These are phyloP conservation scores for Onygena corvina DNA, from an alignment of 2,329 filamentous ascomycete species.

Conservation along the genomic window DNA sequence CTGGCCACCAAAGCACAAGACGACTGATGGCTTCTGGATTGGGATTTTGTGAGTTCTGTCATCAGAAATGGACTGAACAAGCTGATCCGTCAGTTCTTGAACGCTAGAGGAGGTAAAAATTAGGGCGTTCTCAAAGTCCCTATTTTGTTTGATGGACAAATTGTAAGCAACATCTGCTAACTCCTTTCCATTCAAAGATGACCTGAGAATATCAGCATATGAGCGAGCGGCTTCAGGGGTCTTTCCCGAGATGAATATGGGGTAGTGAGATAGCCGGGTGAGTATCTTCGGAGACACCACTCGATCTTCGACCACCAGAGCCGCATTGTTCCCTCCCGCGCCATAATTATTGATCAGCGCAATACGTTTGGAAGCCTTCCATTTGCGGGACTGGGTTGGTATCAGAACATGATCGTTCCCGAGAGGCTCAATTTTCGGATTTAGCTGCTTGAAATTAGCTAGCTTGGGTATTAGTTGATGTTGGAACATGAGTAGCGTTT, in stretches of 20 bases:
- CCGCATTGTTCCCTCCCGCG: background rate
- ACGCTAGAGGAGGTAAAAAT: background rate
- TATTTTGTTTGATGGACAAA: background rate
- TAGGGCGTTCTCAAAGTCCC: too few species aligned
- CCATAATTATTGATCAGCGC: conserved; percentile 5
- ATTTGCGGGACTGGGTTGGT: background rate
- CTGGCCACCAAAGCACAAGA: conserved; percentile 4
- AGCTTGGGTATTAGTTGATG: conserved; percentile 25
- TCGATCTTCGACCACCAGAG: background rate
- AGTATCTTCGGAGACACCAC: background rate
- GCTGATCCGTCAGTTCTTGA: background rate
- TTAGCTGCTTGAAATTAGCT: background rate
- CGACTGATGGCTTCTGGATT: background rate
- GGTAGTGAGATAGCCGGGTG: background rate
- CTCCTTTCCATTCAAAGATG: background rate
- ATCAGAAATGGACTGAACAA: background rate
- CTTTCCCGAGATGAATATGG: background rate
- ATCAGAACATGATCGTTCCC: background rate
- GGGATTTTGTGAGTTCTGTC: background rate
- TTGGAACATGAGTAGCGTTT: conserved; percentile 30
- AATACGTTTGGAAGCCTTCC: background rate
- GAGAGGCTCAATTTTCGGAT: background rate
- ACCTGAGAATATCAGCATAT: background rate
- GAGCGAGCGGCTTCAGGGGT: background rate
- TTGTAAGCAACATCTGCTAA: background rate